Base-by-base conservation (phyloP, 257 asterid genomes). In the Schizonepeta tenuifolia region DNA sequence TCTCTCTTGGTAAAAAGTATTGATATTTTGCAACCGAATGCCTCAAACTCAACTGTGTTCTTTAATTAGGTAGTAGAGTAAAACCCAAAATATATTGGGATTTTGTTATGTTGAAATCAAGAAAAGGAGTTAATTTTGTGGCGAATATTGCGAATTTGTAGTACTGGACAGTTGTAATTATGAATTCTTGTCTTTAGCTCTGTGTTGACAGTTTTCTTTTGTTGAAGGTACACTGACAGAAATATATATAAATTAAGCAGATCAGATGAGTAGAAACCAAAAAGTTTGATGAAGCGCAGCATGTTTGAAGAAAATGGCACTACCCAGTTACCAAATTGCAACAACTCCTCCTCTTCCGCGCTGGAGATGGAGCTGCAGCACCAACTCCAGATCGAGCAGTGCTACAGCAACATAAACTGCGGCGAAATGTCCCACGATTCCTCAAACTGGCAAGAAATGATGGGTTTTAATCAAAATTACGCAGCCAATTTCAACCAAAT, bases 291-390 rank as follows among this genome's bases (percentile, higher is more conserved):
- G n/a, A 15, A 17, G 2, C 26, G 0, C 61, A 71, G 64, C 68
- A 89, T 91, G 93, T 89, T 80, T 68, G 86, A 77, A 17, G 88
- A 79, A 65, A 82, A 78, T 65, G 74, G 36, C 71, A 80, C 80
- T 68, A 3, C 51, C 81, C 15, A 82, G 7, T 31, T 31, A 28
- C 26, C 78, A 75, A 31, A 31, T 1, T 31, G 36, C 31, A 77
- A 76, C 2, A 65, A 76, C 41, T 8, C 41, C 41, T 36, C 41
- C 10, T 38, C 43, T 51, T 64, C 86, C 5, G 86, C 89, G 26
- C 71, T 85, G 74, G 94, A 86, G 49, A 83, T 91, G 82, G 94
- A 86, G 83, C 72, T 89, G 62, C 97, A 87, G 53, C 90, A 81
- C 46, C 90, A 84, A 9, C 64, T 85, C 24, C 86, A 88, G 33